These are phyloP conservation scores for Gastrolobium villosum DNA, from an alignment of 306 rosid genomes.

Conservation along the genomic window DNA sequence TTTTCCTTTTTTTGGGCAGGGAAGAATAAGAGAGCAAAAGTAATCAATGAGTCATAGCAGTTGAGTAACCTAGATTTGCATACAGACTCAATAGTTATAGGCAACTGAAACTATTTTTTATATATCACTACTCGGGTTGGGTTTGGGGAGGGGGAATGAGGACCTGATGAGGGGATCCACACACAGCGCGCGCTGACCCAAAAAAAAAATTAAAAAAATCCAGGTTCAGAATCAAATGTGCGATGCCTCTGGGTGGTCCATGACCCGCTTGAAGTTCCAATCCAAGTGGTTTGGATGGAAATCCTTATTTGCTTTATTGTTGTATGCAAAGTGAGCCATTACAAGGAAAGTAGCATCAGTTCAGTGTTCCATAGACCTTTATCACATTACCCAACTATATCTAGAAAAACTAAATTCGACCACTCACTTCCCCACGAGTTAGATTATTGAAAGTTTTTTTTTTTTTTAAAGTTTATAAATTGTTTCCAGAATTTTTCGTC, in stretches of 20 bases:
- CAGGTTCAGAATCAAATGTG: background rate
- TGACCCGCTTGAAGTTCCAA: background rate
- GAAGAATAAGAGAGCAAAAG: background rate
- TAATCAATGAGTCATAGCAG: background rate
- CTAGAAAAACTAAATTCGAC: slow-evolving; percentile 6
- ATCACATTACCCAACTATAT: background rate
- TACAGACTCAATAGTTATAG: background rate
- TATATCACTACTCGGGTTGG: background rate
- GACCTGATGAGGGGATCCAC: too few species aligned
- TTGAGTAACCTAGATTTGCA: background rate
- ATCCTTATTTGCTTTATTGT: background rate
- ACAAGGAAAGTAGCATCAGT: background rate
- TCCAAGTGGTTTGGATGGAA: slow-evolving; percentile 12
- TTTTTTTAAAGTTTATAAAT: slow-evolving; percentile 2
- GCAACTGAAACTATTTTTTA: background rate
- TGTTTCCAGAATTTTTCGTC: slow-evolving; percentile 1
- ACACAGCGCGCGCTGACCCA: background rate
- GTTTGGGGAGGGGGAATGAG: too few species aligned
- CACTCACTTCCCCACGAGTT: background rate
- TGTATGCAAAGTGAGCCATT: slow-evolving; percentile 2
- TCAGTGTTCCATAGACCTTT: slow-evolving; percentile 2
- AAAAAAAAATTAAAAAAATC: background rate
- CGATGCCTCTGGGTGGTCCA: background rate
- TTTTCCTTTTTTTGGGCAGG: background rate
- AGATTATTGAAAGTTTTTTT: slow-evolving; percentile 7